These are phyloP conservation scores for Phytophthora europaea DNA, from an alignment of 352 stramenopile genomes.

Conservation along the genomic window DNA sequence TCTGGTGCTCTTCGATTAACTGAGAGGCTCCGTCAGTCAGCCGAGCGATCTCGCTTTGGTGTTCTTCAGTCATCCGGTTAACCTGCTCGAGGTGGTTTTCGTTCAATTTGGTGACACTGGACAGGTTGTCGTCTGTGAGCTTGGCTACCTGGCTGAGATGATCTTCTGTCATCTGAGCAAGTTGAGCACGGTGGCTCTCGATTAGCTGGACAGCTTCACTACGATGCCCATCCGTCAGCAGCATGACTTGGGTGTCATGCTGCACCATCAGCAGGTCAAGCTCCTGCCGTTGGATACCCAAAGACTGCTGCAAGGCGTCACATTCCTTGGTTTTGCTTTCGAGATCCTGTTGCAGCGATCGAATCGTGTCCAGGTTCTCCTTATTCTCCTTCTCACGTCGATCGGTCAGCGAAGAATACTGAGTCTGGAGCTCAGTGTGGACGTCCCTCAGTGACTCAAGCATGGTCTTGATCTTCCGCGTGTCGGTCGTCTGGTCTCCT, in stretches of 20 bases:
- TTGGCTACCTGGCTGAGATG: background rate
- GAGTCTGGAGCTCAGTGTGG: conserved; percentile 21
- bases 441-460: conserved; percentile 15
- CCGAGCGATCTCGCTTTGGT: conserved; percentile 13
- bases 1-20: conserved; percentile 14
- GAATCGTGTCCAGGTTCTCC: conserved; percentile 4
- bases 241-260: conserved; percentile 29
- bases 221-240: conserved; percentile 18
- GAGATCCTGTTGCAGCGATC: conserved; percentile 23
- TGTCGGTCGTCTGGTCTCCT: conserved; percentile 29
- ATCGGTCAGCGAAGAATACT: conserved; percentile 15
- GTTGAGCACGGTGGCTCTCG: conserved; percentile 22
- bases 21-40: conserved; percentile 1
- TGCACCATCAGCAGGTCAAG: conserved; percentile 28
- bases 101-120: conserved; percentile 13
- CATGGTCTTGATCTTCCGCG: conserved; percentile 22
- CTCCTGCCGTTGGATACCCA: conserved; percentile 32
- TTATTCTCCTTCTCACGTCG: conserved; percentile 25
- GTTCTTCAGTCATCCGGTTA: conserved; percentile 14
- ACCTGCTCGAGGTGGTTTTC: conserved; percentile 5
- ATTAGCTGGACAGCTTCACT: conserved; percentile 30
- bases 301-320: conserved; percentile 21
- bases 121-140: conserved; percentile 14
- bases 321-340: conserved; percentile 22
- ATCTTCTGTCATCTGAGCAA: conserved; percentile 20